Conservation (phyloP, 106 monocot species). For the Acorus gramineus region DNA sequence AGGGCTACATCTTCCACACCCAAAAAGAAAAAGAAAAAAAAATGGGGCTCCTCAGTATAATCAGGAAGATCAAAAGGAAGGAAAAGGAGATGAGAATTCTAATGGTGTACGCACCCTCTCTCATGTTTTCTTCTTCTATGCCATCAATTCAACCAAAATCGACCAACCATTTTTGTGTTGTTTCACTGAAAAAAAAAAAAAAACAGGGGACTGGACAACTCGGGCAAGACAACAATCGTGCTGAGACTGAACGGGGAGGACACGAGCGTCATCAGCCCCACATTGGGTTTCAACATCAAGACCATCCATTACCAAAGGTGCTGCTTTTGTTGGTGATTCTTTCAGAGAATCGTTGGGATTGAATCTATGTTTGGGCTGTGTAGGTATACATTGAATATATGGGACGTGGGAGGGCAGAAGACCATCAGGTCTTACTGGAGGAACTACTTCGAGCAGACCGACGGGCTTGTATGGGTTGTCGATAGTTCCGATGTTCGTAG, state of each 20-base stretch:
- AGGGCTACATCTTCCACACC: too few species aligned
- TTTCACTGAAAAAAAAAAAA: background rate
- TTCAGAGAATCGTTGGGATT: background rate
- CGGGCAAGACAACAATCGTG: constrained; percentile 96
- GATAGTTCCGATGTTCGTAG: constrained; percentile 88
- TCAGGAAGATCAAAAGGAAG: constrained; percentile 87
- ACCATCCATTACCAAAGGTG: constrained; percentile 92
- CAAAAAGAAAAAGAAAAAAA: too few species aligned
- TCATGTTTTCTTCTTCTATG: constrained; percentile 1
- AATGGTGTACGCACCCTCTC: constrained; percentile 43
- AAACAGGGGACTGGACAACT: constrained; percentile 82
- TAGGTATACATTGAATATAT: constrained; percentile 86
- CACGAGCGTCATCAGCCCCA: constrained; percentile 91
- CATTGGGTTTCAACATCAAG: constrained; percentile 94
- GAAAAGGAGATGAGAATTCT: constrained; percentile 98
- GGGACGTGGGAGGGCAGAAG: constrained; percentile 98
- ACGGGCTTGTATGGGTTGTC: constrained; percentile 94
- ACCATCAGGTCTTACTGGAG: constrained; percentile 95
- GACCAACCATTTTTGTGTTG: background rate
- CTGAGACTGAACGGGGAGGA: constrained; percentile 95
- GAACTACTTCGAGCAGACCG: constrained; percentile 98
- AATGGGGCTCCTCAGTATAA: constrained; percentile 97
- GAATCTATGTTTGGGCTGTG: background rate
- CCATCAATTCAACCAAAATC: too few species aligned
- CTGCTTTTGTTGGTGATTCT: background rate